These are phyloP conservation scores for Drechslera avenae DNA, from an alignment of 2,329 filamentous ascomycete species.

Conservation along the genomic window DNA sequence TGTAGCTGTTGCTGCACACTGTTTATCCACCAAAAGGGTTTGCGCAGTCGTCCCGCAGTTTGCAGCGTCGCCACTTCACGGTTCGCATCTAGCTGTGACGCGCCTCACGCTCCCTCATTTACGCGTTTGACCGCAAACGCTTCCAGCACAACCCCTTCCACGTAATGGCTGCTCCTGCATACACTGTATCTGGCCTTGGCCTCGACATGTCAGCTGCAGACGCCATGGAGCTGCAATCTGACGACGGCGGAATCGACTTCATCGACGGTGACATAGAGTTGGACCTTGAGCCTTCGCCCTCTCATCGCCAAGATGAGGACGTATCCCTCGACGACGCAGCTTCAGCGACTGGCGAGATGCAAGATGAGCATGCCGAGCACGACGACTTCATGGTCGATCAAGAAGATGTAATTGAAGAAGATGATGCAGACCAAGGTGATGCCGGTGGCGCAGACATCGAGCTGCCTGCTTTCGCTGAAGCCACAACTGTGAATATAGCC, in stretches of 20 bases:
- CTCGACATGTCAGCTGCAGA: constrained; percentile 47
- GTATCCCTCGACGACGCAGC: constrained; percentile 61
- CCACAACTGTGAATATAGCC: background rate
- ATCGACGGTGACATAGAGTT: constrained; percentile 66
- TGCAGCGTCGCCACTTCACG: constrained; percentile 15
- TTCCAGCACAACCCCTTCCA: background rate
- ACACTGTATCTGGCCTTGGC: constrained; percentile 27
- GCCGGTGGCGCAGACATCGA: constrained; percentile 11
- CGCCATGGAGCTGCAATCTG: constrained; percentile 62
- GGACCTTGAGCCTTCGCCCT: constrained; percentile 50
- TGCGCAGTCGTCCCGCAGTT: constrained; percentile 1
- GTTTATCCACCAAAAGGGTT: constrained; percentile 1
- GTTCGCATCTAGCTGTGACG: constrained; percentile 22
- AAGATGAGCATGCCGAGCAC: constrained; percentile 27
- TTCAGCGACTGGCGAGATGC: constrained; percentile 28
- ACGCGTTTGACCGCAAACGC: constrained; percentile 10
- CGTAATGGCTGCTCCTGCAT: constrained; percentile 34
- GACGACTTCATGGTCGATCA: constrained; percentile 49
- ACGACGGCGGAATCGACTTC: constrained; percentile 49
- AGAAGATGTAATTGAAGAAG: constrained; percentile 39
- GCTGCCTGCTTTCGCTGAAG: constrained; percentile 6
- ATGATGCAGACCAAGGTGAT: constrained; percentile 23
- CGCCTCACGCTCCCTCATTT: constrained; percentile 19
- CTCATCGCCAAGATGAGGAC: constrained; percentile 50
- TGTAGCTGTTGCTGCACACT: constrained; percentile 4